phyloP scores from a whole-genome alignment of 2,329 filamentous ascomycete species.

The Trichoderma breve region DNA sequence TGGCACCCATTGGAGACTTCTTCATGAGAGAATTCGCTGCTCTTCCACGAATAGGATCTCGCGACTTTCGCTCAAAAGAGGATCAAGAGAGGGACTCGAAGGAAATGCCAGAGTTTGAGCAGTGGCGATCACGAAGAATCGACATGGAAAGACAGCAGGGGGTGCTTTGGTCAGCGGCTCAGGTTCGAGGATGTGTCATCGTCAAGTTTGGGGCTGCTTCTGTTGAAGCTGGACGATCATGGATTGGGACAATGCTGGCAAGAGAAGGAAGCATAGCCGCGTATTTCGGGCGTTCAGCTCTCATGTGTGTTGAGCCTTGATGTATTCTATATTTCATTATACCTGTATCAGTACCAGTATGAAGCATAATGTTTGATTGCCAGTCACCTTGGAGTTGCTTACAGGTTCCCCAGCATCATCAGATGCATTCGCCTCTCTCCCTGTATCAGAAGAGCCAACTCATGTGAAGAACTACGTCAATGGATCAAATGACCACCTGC shows the following conservation, averaged over 20 bases:
- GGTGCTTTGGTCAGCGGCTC: slow-evolving; percentile 79
- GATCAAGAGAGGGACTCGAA: slow-evolving; percentile 41
- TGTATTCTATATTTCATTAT: background rate
- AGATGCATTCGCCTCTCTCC: background rate
- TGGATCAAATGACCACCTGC: background rate
- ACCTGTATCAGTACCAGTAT: background rate
- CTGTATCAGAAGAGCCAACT: background rate
- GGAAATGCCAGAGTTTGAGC: slow-evolving; percentile 42
- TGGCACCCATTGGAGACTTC: slow-evolving; percentile 65
- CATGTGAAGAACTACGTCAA: background rate
- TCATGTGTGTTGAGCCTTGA: slow-evolving; percentile 66
- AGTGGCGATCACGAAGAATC: slow-evolving; percentile 57
- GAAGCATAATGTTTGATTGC: background rate
- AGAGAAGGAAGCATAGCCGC: slow-evolving; percentile 69
- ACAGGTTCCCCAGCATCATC: background rate
- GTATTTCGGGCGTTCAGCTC: slow-evolving; percentile 75
- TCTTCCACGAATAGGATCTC: slow-evolving; percentile 76
- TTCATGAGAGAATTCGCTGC: slow-evolving; percentile 76
- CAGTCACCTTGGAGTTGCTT: background rate
- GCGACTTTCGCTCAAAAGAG: slow-evolving; percentile 67
- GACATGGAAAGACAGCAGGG: slow-evolving; percentile 56
- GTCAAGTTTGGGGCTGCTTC: slow-evolving; percentile 86
- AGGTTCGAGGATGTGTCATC: slow-evolving; percentile 77
- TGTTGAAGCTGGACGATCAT: slow-evolving; percentile 76
- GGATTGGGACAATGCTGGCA: slow-evolving; percentile 73